Evolutionary conservation across 176 grass and related monocot species (phyloP).

Genomic region (Eragrostis curvula): DNA sequence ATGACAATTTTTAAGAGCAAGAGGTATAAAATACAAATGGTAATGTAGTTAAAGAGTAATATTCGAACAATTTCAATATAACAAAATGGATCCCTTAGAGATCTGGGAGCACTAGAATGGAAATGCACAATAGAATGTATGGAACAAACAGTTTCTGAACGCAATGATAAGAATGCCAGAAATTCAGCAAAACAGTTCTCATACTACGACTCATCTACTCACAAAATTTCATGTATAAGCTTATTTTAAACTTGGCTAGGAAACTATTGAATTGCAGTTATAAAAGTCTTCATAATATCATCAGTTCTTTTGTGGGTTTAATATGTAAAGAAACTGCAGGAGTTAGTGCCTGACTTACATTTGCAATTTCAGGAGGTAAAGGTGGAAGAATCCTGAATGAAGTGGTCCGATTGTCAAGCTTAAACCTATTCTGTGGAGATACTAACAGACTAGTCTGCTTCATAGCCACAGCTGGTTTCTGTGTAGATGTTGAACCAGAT

Average conservation of each 20-base stretch:
- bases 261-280: slow-evolving; percentile 16
- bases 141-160: background rate
- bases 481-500: slow-evolving; percentile 40
- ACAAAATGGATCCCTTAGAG: background rate
- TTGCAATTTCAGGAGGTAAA: slow-evolving; percentile 75
- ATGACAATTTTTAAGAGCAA: background rate
- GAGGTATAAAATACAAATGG: slow-evolving; percentile 14
- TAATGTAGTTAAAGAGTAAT: background rate
- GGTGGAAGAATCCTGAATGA: slow-evolving; percentile 94
- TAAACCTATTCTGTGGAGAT: slow-evolving; percentile 59
- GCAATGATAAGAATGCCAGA: slow-evolving; percentile 20
- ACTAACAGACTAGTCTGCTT: slow-evolving; percentile 48
- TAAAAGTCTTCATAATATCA: background rate
- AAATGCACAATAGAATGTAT: background rate
- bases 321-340: slow-evolving; percentile 21
- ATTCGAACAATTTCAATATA: slow-evolving; percentile 10
- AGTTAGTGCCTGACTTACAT: slow-evolving; percentile 61
- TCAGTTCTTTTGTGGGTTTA: slow-evolving; percentile 14
- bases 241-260: slow-evolving; percentile 4
- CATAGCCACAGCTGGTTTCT: slow-evolving; percentile 46
- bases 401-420: slow-evolving; percentile 80
- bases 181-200: slow-evolving; percentile 10
- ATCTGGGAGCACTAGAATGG: background rate
- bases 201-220: background rate
- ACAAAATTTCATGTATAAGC: slow-evolving; percentile 12